Evolutionary conservation across 306 rosid species (phyloP).

Genomic region (Mimosa bimucronata): DNA sequence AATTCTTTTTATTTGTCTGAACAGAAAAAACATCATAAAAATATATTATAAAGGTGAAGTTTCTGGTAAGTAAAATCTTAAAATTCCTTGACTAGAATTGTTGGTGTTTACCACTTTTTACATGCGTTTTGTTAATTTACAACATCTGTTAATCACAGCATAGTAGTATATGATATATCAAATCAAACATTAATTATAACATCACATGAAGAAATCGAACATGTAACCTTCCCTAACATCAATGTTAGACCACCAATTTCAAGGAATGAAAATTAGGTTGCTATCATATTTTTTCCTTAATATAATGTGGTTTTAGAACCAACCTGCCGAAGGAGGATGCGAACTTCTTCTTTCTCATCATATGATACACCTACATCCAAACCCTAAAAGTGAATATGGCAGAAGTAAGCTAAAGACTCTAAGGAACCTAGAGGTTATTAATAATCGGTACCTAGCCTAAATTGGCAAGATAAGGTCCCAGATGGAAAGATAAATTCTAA

Average conservation of each 20-base stretch:
- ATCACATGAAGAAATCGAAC: constrained; percentile 26
- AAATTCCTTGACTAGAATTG: constrained; percentile 18
- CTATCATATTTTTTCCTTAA: not conserved
- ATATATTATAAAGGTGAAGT: constrained; percentile 10
- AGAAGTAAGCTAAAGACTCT: constrained; percentile 32
- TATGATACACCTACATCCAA: constrained; percentile 80
- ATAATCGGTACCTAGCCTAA: constrained; percentile 31
- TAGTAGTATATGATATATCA: not conserved
- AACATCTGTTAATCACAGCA: not conserved
- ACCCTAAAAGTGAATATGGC: constrained; percentile 42
- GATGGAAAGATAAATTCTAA: constrained; percentile 42
- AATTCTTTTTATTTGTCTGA: constrained; percentile 13
- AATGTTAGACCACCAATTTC: constrained; percentile 17
- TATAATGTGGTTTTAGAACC: constrained; percentile 45
- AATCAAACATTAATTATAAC: constrained; percentile 29
- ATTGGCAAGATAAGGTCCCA: constrained; percentile 29
- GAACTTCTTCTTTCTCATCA: constrained; percentile 97
- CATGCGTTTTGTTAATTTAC: not conserved
- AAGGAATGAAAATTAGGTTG: not conserved
- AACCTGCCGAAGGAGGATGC: constrained; percentile 92
- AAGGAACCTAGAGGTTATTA: constrained; percentile 37
- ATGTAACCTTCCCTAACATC: not conserved
- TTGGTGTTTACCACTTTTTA: constrained; percentile 17
- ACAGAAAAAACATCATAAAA: constrained; percentile 26
- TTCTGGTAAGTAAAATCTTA: constrained; percentile 19